A percentile compares a stretch with the other conserved stretches of the same genome.
phyloP scores from a whole-genome alignment of 257 asterid species.

The Cynanchum wilfordii region DNA sequence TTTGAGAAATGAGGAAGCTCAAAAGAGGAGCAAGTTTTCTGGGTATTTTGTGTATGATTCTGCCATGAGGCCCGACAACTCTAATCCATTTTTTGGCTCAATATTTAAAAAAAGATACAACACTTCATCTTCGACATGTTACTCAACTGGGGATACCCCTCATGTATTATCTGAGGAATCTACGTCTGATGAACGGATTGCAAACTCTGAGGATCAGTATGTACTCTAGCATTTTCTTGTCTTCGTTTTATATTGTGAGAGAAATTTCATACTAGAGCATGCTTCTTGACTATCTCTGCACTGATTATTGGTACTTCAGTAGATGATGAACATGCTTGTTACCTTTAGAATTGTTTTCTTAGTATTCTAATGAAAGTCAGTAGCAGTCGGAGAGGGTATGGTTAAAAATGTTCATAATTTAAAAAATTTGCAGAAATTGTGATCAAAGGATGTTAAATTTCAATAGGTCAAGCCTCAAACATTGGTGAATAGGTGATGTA shows the following conservation, averaged over 20 bases:
- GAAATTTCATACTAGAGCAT: background rate
- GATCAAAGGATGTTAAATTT: background rate
- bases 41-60: constrained; percentile 24
- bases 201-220: constrained; percentile 51
- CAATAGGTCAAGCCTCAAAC: background rate
- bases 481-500: background rate
- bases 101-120: constrained; percentile 22
- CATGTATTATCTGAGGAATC: constrained; percentile 40
- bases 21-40: constrained; percentile 17
- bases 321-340: background rate
- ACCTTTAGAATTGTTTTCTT: background rate
- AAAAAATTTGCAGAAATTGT: background rate
- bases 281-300: background rate
- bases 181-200: constrained; percentile 34
- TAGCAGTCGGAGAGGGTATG: background rate
- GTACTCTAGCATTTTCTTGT: constrained; percentile 20
- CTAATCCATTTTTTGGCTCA: constrained; percentile 19
- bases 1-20: constrained; percentile 29
- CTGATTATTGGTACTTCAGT: background rate
- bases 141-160: constrained; percentile 44
- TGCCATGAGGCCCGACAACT: constrained; percentile 13
- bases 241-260: background rate
- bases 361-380: background rate
- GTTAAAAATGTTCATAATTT: background rate
- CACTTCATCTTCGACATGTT: constrained; percentile 40